Evolutionary conservation across 2,329 filamentous ascomycete genomes (phyloP).

Genomic region (Aspergillus sp.): DNA sequence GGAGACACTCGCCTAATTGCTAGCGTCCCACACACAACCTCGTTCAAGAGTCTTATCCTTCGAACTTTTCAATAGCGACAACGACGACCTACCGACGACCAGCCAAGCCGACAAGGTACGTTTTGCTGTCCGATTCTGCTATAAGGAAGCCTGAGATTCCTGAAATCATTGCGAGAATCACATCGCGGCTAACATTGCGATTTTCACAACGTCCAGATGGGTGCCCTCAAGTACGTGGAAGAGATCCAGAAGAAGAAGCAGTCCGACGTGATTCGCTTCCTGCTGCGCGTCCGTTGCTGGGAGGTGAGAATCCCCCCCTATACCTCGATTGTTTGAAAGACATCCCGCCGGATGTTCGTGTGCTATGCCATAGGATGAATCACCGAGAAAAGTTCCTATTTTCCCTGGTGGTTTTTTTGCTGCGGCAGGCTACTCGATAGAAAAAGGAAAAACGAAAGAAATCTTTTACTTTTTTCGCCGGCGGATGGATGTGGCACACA

Average conservation of each 20-base stretch:
- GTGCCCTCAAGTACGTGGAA: conserved; percentile 99
- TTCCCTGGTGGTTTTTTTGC: conserved; percentile 19
- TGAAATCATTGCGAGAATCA: background rate
- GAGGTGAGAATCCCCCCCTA: conserved; percentile 59
- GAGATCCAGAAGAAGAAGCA: conserved; percentile 99
- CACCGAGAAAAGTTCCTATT: no score
- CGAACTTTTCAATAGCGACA: conserved; percentile 35
- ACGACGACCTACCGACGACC: conserved; percentile 40
- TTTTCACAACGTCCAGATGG: conserved; percentile 61
- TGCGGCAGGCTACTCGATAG: conserved; percentile 23
- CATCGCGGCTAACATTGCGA: conserved; percentile 3
- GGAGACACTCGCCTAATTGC: conserved; percentile 34
- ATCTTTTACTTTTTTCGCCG: conserved; percentile 18
- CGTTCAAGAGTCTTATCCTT: conserved; percentile 24
- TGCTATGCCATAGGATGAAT: conserved; percentile 25
- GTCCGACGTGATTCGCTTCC: conserved; percentile 99
- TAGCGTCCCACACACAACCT: conserved; percentile 41
- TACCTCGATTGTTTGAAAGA: conserved; percentile 27
- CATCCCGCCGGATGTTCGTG: conserved; percentile 33
- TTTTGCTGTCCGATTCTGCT: background rate
- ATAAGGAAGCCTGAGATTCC: background rate
- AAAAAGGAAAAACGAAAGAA: conserved; percentile 12
- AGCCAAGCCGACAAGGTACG: conserved; percentile 43
- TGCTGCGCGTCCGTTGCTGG: conserved; percentile 99
- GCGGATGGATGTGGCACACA: conserved; percentile 45